Base-by-base conservation (phyloP, 2,329 filamentous ascomycete species). In the Rhexocercosporidium sp. region DNA sequence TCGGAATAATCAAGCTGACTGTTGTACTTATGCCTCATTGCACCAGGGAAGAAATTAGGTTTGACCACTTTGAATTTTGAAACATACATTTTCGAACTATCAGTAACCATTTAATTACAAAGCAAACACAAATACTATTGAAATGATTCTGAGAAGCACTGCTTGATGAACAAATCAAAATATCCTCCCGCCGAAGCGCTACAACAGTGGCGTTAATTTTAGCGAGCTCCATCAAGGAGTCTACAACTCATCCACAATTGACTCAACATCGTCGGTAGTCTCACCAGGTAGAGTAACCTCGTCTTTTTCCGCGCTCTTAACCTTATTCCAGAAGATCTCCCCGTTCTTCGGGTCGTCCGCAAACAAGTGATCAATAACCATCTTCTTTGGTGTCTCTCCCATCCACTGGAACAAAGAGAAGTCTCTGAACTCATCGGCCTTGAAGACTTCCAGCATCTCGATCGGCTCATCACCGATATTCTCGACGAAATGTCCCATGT, bases 401-500 rank as follows among this genome's bases (percentile, higher is more conserved):
- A 93, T 82, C 90, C 90, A 93, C 79, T 92, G 88, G 79, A 92
- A 92, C 20, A 92, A 81, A 0, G 87, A 90, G 72, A 93, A 91
- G 75, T 93, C 90, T 69, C 88, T 82, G 75, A 93, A 94, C 76
- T 89, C 83, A 70, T 91, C 87, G 0, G 89, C 85, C 56, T 88
- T 83, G 80, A 94, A 92, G n/a, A 94, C 87, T 79, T 94, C 92
- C 14, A 94, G 80, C 79, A 94, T 90, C 78, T 92, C 90, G 4
- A 94, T 79, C 7, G 90, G 86, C 77, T 93, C 91, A 61, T 92
- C 88, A 22, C 90, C 88, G 46, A 93, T 87, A 73, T 93, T 93
- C 83, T 94, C 91, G 62, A 94, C 90, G 75, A 92, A 94, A 75
- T 94, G 91, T 6, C 90, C 91, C 84, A 91, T 92, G 77, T 92